Percentiles rank a stretch among this genome's conserved stretches.
These are phyloP conservation scores for Candida fluviatilis DNA, from an alignment of 805 yeast species.

Conservation along the genomic window DNA sequence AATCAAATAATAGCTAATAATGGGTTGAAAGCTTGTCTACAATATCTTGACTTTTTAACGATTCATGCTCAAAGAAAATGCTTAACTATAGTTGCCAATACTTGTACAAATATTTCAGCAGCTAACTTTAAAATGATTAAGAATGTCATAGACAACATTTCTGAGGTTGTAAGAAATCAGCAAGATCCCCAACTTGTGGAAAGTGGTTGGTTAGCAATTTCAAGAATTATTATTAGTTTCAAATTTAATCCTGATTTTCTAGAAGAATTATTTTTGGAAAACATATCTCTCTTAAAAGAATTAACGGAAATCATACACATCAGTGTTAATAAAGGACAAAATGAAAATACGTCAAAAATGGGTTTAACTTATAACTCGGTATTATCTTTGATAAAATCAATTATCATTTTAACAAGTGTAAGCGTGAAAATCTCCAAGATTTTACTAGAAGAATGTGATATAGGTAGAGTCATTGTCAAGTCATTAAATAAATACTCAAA, in stretches of 20 bases:
- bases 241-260: slow-evolving; percentile 38
- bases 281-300: slow-evolving; percentile 18
- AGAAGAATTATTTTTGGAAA: slow-evolving; percentile 36
- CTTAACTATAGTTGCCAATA: slow-evolving; percentile 63
- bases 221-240: slow-evolving; percentile 53
- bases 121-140: slow-evolving; percentile 45
- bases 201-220: slow-evolving; percentile 60
- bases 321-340: slow-evolving; percentile 24
- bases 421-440: slow-evolving; percentile 38
- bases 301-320: slow-evolving; percentile 18
- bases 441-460: slow-evolving; percentile 44
- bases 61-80: slow-evolving; percentile 86
- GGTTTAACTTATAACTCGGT: slow-evolving; percentile 34
- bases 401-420: slow-evolving; percentile 39
- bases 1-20: slow-evolving; percentile 52
- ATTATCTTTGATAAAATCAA: slow-evolving; percentile 40
- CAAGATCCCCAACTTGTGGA: slow-evolving; percentile 60
- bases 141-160: slow-evolving; percentile 56
- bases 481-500: slow-evolving; percentile 51
- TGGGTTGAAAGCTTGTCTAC: slow-evolving; percentile 61
- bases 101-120: slow-evolving; percentile 48
- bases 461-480: slow-evolving; percentile 45
- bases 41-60: slow-evolving; percentile 82
- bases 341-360: slow-evolving; percentile 15
- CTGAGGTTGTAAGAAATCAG: slow-evolving; percentile 50